These are phyloP conservation scores for Saccharomycopsis microspora DNA, from an alignment of 805 yeast genomes.

Conservation along the genomic window DNA sequence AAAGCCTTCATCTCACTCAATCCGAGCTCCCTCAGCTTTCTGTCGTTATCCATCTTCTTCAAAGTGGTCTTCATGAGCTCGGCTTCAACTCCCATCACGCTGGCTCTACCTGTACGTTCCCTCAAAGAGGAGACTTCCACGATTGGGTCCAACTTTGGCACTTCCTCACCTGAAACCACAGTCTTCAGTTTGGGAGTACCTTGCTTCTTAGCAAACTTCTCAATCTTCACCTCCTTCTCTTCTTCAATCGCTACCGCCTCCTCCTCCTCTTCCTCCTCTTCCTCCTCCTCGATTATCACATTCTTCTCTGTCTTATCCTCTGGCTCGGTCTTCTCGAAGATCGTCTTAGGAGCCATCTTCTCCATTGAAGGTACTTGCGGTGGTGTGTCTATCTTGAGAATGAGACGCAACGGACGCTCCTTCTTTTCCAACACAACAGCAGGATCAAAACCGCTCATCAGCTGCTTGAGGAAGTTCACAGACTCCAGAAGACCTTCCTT, in stretches of 20 bases:
- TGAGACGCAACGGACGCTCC: not conserved
- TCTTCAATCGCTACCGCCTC: not conserved
- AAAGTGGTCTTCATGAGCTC: conserved; percentile 11
- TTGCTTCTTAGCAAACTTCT: too few relatives aligned
- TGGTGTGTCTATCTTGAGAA: too few relatives aligned
- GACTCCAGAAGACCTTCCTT: conserved; percentile 1
- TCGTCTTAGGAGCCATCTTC: not conserved
- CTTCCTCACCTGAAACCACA: not conserved
- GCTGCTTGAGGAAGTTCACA: conserved; percentile 6
- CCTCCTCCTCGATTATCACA: not conserved
- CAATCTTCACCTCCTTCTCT: not conserved
- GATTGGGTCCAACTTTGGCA: conserved; percentile 10
- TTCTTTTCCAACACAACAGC: not conserved
- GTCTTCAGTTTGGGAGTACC: too few relatives aligned
- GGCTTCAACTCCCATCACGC: conserved; percentile 12
- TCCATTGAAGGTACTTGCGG: not conserved
- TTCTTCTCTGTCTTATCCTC: not conserved
- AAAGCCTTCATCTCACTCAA: not conserved
- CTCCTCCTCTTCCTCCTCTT: not conserved
- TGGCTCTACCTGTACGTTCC: conserved; percentile 11
- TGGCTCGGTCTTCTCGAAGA: not conserved
- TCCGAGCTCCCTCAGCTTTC: conserved; percentile 1
- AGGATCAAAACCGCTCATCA: conserved; percentile 9
- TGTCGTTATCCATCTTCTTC: conserved; percentile 3
- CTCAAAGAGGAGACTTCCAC: conserved; percentile 11